Evolutionary conservation across 768 basidiomycete genomes (phyloP), one percentile per base, ranked within the genome.

Genomic region (Amyloporia xantha): DNA sequence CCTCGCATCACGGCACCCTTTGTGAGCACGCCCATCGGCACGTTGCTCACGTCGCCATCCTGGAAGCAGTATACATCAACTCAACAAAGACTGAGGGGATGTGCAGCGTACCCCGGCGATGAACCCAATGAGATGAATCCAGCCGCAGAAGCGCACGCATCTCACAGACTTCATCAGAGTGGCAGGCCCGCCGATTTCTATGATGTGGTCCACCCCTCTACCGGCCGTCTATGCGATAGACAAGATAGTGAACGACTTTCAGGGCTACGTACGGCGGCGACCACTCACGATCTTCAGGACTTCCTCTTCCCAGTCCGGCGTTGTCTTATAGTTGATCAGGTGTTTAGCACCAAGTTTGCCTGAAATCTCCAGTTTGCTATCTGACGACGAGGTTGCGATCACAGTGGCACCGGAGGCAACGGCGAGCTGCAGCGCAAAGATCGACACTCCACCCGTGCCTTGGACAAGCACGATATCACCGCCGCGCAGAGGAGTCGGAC

Each of bases 381-480:
- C 80, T 0, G 79, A 80, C 1, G 81, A 84, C 1, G 82, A 84
- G 0, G 82, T 85, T 26, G 72, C 71, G 54, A 87, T 82, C 48
- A 83, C 81, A 1, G 64, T 74, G 2, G 82, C 82, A 25, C 82
- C 82, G 5, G 77, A 71, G 2, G 78, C 76, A 36, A 80, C 71
- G 1, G 82, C 81, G 37, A 86, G 63, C 62, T 84, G 79, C 2
- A 76, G 64, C 2, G 68, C 82, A 54, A 77, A 81, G 28, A 74
- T 73, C 1, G 78, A 77, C 4, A 80, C 78, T 23, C 77, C 77
- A 1, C 79, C 79, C 0, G 77, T 79, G 20, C 79, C 78, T 17
- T 74, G 68, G 27, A 79, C 66, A 28, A 80, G 71, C 23, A 82
- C 77, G 17, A 68, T 70, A 51, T 83, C 78, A 12, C 82, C 82